These are phyloP conservation scores for Backusella morwellensis DNA, from an alignment of 192 early-diverging fungal species.

Conservation along the genomic window DNA sequence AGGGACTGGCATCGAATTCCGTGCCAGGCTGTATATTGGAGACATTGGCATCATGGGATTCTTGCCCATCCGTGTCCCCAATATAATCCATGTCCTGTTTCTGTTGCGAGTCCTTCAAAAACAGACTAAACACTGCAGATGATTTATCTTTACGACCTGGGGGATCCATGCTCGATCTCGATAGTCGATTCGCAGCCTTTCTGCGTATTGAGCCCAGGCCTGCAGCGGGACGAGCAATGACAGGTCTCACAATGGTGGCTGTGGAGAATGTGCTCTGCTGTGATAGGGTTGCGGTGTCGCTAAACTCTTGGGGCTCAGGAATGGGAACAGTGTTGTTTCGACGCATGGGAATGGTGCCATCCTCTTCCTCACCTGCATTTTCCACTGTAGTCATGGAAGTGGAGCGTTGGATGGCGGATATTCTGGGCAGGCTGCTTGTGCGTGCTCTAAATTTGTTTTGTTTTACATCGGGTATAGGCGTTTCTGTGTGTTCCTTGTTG, in stretches of 20 bases:
- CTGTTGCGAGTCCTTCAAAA: neutral
- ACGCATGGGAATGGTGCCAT: neutral
- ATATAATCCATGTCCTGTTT: neutral
- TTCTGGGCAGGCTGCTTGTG: slow-evolving; percentile 7
- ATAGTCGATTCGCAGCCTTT: slow-evolving; percentile 13
- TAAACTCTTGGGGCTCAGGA: neutral
- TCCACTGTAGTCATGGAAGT: neutral
- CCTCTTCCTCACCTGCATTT: neutral
- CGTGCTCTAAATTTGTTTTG: neutral
- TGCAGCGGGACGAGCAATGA: neutral
- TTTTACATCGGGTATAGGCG: slow-evolving; percentile 1
- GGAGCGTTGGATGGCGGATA: neutral
- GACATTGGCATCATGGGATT: neutral
- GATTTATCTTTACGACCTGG: slow-evolving; percentile 12
- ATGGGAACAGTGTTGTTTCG: neutral
- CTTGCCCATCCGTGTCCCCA: neutral
- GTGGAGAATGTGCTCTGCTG: neutral
- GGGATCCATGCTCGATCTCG: slow-evolving; percentile 21
- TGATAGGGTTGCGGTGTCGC: neutral
- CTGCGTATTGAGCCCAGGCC: neutral
- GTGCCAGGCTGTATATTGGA: slow-evolving; percentile 3
- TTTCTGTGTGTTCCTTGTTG: neutral
- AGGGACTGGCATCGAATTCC: neutral
- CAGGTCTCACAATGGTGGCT: neutral
- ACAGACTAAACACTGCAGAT: neutral